A percentile compares a stretch with the other conserved stretches of the same genome.
These are phyloP conservation scores for Epithele typhae DNA, from an alignment of 768 basidiomycete species.

Conservation along the genomic window DNA sequence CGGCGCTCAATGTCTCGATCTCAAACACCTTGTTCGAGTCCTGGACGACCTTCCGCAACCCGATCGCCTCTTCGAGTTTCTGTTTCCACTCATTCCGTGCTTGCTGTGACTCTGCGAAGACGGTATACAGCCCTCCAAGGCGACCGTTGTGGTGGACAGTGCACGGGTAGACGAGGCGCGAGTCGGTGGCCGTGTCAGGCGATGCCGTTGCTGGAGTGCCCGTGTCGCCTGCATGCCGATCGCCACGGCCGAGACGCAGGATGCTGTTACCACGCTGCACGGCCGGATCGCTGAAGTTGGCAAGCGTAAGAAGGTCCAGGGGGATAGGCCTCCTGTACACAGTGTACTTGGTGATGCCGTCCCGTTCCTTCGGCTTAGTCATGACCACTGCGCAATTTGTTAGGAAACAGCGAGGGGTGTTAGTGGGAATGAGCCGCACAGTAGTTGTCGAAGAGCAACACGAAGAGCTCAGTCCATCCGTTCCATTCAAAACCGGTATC, in stretches of 20 bases:
- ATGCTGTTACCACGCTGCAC: slow-evolving; percentile 73
- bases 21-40: slow-evolving; percentile 96
- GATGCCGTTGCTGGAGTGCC: slow-evolving; percentile 23
- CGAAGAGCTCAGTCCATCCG: slow-evolving; percentile 86
- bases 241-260: slow-evolving; percentile 53
- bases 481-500: slow-evolving; percentile 87
- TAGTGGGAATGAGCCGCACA: slow-evolving; percentile 49
- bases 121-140: slow-evolving; percentile 77
- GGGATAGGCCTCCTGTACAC: slow-evolving; percentile 92
- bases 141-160: slow-evolving; percentile 88
- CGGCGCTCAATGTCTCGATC: slow-evolving; percentile 81
- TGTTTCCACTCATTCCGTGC: slow-evolving; percentile 83
- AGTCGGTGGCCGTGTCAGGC: slow-evolving; percentile 49
- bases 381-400: slow-evolving; percentile 60
- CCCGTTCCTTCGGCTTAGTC: slow-evolving; percentile 80
- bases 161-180: slow-evolving; percentile 80
- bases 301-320: slow-evolving; percentile 81
- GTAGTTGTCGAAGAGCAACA: slow-evolving; percentile 94
- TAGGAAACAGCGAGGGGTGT: too few relatives aligned
- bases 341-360: slow-evolving; percentile 69
- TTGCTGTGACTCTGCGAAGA: slow-evolving; percentile 81
- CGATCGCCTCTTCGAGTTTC: slow-evolving; percentile 86
- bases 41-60: slow-evolving; percentile 78
- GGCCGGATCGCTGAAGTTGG: slow-evolving; percentile 77
- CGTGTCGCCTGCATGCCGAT: slow-evolving; percentile 23